Evolutionary conservation across 78 protist genomes (phyloP), one percentile per base, ranked within the genome.

Genomic region (Dictyostelium citrinum): DNA sequence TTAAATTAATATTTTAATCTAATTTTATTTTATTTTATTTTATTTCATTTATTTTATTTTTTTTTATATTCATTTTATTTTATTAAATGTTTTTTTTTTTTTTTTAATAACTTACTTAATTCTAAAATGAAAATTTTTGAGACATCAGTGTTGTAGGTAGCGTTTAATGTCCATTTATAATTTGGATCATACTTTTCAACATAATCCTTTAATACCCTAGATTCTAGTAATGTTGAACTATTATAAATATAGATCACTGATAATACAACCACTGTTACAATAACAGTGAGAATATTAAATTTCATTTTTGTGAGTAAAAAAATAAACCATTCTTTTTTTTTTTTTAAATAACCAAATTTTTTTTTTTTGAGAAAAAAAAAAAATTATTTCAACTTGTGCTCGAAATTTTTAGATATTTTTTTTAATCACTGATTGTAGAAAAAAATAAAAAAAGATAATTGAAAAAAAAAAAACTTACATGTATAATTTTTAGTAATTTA

Each of bases 151-250:
- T 39, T 46, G 8, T 39, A 74, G 10, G 81, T 74, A 1, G 46
- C 60, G n/a, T 74, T 74, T 39, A 74, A 74, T 37, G 55, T 39
- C 81, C 81, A 74, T 22, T 39, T 37, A 39, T 37, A 74, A 22
- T 74, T 74, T 39, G 81, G 58, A 10, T 74, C 81, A 74, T 39
- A 74, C 24, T 39, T 74, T 20, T 74, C 33, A n/a, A 74, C 81
- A 74, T 37, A 74, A 37, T 74, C 31, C 17, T 27, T 74, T 16
- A 74, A 39, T 74, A 74, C 81, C n/a, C 45, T 39, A 2, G 81
- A 74, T 16, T 74, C 58, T 29, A 33, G 27, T 64, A 55, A 16
- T 55, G 64, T 55, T 20, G 64, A 55, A 55, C 27, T 55, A 55
- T 55, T 55, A 55, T 20, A 55, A 55, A 55, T 55, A 55, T 55